phyloP scores from a whole-genome alignment of 768 basidiomycete species.

The Mycena amicta region DNA sequence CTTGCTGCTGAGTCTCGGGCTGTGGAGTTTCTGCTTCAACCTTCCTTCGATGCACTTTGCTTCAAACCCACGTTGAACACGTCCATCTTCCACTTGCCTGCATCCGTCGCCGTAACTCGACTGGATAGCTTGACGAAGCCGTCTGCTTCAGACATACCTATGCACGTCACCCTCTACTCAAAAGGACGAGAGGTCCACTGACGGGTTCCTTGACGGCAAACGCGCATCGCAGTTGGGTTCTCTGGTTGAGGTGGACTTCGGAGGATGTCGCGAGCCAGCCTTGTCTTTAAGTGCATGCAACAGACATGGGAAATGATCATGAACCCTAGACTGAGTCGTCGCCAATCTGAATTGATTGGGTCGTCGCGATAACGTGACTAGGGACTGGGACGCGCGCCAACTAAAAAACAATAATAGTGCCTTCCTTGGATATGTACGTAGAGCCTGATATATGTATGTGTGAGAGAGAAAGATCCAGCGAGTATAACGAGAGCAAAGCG shows the following conservation, averaged over 20 bases:
- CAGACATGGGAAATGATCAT: too few relatives aligned
- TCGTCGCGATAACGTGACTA: neutral
- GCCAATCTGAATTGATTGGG: neutral
- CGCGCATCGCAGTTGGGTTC: neutral
- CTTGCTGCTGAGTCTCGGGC: conserved; percentile 9
- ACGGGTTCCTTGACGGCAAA: neutral
- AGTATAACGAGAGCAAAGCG: conserved; percentile 1
- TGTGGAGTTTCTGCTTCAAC: too few relatives aligned
- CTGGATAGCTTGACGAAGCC: conserved; percentile 14
- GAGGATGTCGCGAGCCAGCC: too few relatives aligned
- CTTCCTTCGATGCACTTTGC: too few relatives aligned
- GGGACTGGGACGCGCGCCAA: neutral
- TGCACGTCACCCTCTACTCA: too few relatives aligned
- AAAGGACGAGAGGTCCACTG: too few relatives aligned
- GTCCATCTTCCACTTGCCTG: conserved; percentile 12
- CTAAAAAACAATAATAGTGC: neutral
- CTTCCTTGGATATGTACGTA: neutral
- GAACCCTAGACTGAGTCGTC: too few relatives aligned
- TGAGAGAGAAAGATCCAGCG: neutral
- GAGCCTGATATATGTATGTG: too few relatives aligned
- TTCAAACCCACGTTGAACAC: conserved; percentile 11
- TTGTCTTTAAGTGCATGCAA: too few relatives aligned
- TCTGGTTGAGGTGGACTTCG: too few relatives aligned
- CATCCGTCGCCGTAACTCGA: conserved; percentile 7
- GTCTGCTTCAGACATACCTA: conserved; percentile 8